Base-by-base conservation (phyloP, 129 eudicot genomes). In the Lonicera japonica region DNA sequence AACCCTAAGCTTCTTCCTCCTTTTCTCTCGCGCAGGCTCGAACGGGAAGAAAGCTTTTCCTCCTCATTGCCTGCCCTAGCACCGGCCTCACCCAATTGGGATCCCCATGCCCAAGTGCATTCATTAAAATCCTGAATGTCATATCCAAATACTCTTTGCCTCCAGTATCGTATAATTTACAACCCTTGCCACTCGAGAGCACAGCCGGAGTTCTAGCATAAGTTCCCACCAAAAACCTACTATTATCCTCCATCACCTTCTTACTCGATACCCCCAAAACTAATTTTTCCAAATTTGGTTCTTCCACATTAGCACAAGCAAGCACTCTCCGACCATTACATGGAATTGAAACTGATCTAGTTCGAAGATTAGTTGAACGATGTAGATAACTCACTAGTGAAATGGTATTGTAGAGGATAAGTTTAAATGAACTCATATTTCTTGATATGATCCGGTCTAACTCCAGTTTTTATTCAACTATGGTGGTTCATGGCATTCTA, bases 101-200 rank as follows among this genome's bases (percentile, higher is more conserved):
- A 73, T 91, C 95, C 20, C 82, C 83, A 77, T 91, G 94, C 21
- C 97, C 97, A 3, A 87, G 85, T 25, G 97, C 95, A 77, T 87
- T 91, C 2, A 91, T 95, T 4, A 94, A 95, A 61, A 87, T 87
- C 8, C 97, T 95, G 11, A 95, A 84, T 0, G 86, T 79, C 25
- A 91, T 8, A 72, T 91, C 97, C 64, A 87, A 69, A 82, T 84
- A 91, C 58, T 87, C 94, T 15, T 68, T 68, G 60, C 97, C 97
- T 18, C 87, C 86, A 54, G 68, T 60, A 75, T 87, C 97, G 54
- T 70, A 87, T 61, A 91, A 62, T 53, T 68, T 82, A 77, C 97
- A 91, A 0, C 97, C 97, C 5, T 82, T 87, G 46, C 97, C 96
- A 77, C 86, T 88, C 0, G 75, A 40, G 16, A 91, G 52, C 64